Evolutionary conservation across 208 protist species (phyloP).

Genomic region (Trypanosoma boissoni): DNA sequence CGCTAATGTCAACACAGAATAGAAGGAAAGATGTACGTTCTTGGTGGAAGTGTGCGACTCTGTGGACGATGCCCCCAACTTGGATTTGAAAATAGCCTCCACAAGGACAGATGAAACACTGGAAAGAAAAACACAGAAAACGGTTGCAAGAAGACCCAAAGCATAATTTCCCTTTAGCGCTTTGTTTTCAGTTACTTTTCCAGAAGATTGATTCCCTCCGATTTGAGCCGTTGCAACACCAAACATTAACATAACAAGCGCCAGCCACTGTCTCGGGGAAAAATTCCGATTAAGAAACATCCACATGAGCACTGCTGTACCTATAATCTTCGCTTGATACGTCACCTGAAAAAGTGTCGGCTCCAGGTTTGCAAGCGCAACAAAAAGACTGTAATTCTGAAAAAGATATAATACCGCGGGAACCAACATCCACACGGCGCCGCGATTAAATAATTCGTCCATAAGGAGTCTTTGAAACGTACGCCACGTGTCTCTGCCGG

Average conservation of each 20-base stretch:
- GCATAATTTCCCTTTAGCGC: slow-evolving; percentile 1
- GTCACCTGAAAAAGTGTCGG: slow-evolving; percentile 58
- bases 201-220: background rate
- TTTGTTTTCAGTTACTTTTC: background rate
- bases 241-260: slow-evolving; percentile 35
- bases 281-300: slow-evolving; percentile 30
- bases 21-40: slow-evolving; percentile 21
- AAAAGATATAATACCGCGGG: slow-evolving; percentile 53
- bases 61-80: slow-evolving; percentile 31
- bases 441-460: slow-evolving; percentile 9
- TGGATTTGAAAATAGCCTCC: slow-evolving; percentile 63
- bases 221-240: slow-evolving; percentile 48
- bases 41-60: slow-evolving; percentile 19
- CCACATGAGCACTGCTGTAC: slow-evolving; percentile 44
- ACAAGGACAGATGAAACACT: slow-evolving; percentile 54
- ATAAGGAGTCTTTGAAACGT: background rate
- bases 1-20: slow-evolving; percentile 25
- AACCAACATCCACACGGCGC: slow-evolving; percentile 37
- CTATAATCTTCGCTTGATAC: slow-evolving; percentile 59
- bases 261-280: slow-evolving; percentile 39
- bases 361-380: slow-evolving; percentile 46
- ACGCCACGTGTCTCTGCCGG: background rate
- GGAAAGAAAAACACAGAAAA: slow-evolving; percentile 34
- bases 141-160: slow-evolving; percentile 34
- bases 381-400: slow-evolving; percentile 50